Conservation (phyloP, 176 grass and related monocot species). For the Neostapfia colusana region DNA sequence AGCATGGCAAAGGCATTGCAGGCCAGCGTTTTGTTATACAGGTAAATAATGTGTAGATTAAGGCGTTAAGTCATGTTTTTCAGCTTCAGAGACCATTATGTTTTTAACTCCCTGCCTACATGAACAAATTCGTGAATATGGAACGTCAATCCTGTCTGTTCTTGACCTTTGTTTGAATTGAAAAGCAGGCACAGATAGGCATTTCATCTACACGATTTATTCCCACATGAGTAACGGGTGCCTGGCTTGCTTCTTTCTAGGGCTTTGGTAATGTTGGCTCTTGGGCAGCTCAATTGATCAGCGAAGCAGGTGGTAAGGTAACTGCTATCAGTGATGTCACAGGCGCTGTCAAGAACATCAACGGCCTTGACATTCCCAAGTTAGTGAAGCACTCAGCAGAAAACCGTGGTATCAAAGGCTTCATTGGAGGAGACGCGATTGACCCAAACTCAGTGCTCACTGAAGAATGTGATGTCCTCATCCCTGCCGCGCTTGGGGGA, state of each 20-base stretch:
- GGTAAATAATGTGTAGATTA: slow-evolving; percentile 44
- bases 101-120: neutral
- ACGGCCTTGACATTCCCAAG: slow-evolving; percentile 69
- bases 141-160: neutral
- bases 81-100: neutral
- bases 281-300: slow-evolving; percentile 82
- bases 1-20: slow-evolving; percentile 78
- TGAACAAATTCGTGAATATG: neutral
- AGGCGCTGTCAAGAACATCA: slow-evolving; percentile 71
- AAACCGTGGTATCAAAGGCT: slow-evolving; percentile 70
- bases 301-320: slow-evolving; percentile 75
- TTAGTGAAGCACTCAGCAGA: slow-evolving; percentile 57
- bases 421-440: slow-evolving; percentile 58
- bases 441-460: slow-evolving; percentile 61
- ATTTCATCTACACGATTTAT: neutral
- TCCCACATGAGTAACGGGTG: slow-evolving; percentile 2
- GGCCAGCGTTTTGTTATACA: slow-evolving; percentile 91
- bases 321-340: slow-evolving; percentile 80
- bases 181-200: neutral
- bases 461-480: slow-evolving; percentile 85
- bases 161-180: neutral
- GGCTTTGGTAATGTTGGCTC: slow-evolving; percentile 96
- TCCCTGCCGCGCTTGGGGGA: slow-evolving; percentile 81
- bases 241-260: slow-evolving; percentile 42
- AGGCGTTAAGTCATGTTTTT: neutral